Conservation (phyloP, 768 basidiomycete genomes). For the Tephrocybe sp. region DNA sequence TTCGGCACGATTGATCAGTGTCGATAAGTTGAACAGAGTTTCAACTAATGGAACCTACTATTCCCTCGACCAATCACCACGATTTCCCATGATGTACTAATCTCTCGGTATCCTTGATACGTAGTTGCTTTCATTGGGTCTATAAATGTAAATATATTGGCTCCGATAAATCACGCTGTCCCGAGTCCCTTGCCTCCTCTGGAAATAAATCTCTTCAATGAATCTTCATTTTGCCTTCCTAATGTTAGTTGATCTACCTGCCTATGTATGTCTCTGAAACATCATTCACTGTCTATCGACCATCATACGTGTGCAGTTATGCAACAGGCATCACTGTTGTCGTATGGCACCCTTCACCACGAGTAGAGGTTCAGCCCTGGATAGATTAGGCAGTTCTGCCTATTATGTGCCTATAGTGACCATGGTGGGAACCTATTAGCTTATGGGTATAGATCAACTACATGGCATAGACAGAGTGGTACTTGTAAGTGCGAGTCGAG, state of each 20-base stretch:
- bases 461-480: neutral
- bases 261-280: too few relatives aligned
- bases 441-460: neutral
- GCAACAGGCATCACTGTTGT: neutral
- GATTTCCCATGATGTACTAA: too few relatives aligned
- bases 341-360: neutral
- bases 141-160: too few relatives aligned
- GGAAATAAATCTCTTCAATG: too few relatives aligned
- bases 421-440: neutral
- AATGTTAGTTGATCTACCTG: too few relatives aligned
- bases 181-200: too few relatives aligned
- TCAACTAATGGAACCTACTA: too few relatives aligned
- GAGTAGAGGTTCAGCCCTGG: neutral
- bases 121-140: neutral
- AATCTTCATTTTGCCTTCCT: too few relatives aligned
- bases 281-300: neutral
- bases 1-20: conserved; percentile 1
- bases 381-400: neutral
- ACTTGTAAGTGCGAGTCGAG: neutral
- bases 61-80: too few relatives aligned
- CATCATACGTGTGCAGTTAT: neutral
- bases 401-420: neutral
- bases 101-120: too few relatives aligned
- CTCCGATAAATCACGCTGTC: too few relatives aligned
- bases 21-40: too few relatives aligned